Evolutionary conservation across 73 alveolate species (phyloP), one percentile per base, ranked within the genome.

Genomic region (Breviolum minutum): DNA sequence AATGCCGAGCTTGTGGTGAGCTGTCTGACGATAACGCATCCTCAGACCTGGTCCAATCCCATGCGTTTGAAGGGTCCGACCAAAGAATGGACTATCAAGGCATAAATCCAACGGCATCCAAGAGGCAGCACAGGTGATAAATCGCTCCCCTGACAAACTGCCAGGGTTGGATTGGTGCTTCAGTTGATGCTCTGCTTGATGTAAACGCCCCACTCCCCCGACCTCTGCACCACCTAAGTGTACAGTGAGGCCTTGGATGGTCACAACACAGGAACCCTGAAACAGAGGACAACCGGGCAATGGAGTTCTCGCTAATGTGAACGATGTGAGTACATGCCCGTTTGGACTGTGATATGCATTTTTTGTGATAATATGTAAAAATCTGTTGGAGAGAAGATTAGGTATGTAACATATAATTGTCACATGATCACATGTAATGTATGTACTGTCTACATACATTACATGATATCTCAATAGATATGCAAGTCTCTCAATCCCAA

Each of bases 1-100:
- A 70, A 22, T 74, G 64, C 73, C 86, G 81, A n/a, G 96, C 96
- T 89, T 89, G 68, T 22, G 96, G 95, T 24, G 95, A 89, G 70
- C 96, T 70, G n/a, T 60, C 90, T 7, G 40, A 29, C 71, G 26
- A n/a, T 61, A 26, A 66, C 5, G 90, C 76, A 17, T 61, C 20
- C 26, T 61, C 92, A 8, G 92, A 60, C 76, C 73, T 83, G 89
- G 27, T 14, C 70, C 10, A 40, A 12, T 13, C 26, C 29, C 63
- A 13, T 61, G 61, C 17, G 14, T 8, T 17, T 29, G 14, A 29
- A 8, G 19, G 2, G 87, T 9, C 24, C 63, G 22, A 27, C 60
- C 60, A 76, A 14, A 24, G 5, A 17, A 30, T n/a, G 30, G 10
- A 11, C 30, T 22, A 5, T 20, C 30, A 11, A 71, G 26, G 40